Base-by-base conservation (phyloP, 176 grass and related monocot species). In the Eragrostis nindensis region DNA sequence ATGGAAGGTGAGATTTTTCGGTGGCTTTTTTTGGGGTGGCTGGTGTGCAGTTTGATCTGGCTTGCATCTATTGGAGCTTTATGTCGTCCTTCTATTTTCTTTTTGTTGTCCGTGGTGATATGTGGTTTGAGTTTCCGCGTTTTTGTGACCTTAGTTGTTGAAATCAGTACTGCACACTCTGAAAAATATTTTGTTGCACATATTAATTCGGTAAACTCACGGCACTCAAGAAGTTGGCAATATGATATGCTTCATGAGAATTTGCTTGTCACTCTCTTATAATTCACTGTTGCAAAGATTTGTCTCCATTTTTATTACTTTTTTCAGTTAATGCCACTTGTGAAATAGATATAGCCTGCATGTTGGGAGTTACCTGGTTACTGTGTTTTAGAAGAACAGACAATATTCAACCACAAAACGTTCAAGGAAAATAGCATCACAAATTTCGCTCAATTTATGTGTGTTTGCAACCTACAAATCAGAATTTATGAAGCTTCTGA, bases 1-100 rank as follows among this genome's bases (percentile, higher is more conserved):
- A 93, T 93, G 91, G 85, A 93, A 53, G 91, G 91, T 93, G 78
- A 82, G 57, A 8, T 64, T 41, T 76, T 53, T 65, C 53, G 6
- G 29, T 22, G 29, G 42, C 24, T 42, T 78, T 46, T 41, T n/a
- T 25, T 25, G n/a, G 43, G 41, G 50, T 73, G 82, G 76, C 18
- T 57, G 6, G 3, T 3, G 8, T 48, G 22, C 54, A 40, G 27
- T 68, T 78, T 56, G 18, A 42, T 83, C 8, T 73, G 27, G 3
- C 43, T 16, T 32, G n/a, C 29, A 43, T 80, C 67, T 53, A 50
- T 24, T 82, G n/a, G 8, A 22, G 8, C 69, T 53, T 43, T 56
- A 25, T 24, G 29, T 8, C 14, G 53, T 32, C 6, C n/a, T n/a
- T n/a, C 1, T 80, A 29, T 4, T 27, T 50, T 2, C 57, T 59